These are phyloP conservation scores for Trichophaea hybrida DNA, from an alignment of 2,329 filamentous ascomycete genomes.

Conservation along the genomic window DNA sequence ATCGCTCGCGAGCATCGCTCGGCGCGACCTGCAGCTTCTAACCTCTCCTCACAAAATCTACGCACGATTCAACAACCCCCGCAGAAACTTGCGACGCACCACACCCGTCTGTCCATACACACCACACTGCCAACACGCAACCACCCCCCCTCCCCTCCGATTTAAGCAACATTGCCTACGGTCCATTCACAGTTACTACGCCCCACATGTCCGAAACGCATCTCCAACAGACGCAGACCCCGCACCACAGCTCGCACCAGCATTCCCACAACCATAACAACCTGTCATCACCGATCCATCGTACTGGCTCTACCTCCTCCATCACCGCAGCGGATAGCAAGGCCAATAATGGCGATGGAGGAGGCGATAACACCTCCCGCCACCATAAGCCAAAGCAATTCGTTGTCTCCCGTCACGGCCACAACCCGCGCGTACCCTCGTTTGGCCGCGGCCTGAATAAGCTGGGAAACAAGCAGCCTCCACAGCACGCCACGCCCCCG, in stretches of 20 bases:
- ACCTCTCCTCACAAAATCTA: too few relatives aligned
- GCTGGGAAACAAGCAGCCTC: constrained; percentile 10
- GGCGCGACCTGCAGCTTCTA: too few relatives aligned
- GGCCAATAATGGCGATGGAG: background rate
- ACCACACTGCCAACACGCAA: too few relatives aligned
- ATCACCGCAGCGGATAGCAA: background rate
- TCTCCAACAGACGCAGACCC: too few relatives aligned
- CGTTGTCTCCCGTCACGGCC: constrained; percentile 18
- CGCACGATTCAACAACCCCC: too few relatives aligned
- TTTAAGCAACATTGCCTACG: too few relatives aligned
- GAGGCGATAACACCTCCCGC: constrained; percentile 5
- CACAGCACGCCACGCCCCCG: constrained; percentile 7
- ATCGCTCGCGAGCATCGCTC: too few relatives aligned
- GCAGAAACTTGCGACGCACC: too few relatives aligned
- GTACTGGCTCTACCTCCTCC: background rate
- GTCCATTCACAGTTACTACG: too few relatives aligned
- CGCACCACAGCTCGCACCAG: background rate
- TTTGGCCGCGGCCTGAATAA: constrained; percentile 23
- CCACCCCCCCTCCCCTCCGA: too few relatives aligned
- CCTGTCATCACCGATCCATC: background rate
- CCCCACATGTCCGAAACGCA: too few relatives aligned
- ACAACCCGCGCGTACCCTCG: constrained; percentile 17
- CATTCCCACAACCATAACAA: background rate
- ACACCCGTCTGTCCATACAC: too few relatives aligned
- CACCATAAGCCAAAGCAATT: constrained; percentile 20